Evolutionary conservation across 2,329 filamentous ascomycete species (phyloP).

Genomic region (Tolypocladium capitatum): DNA sequence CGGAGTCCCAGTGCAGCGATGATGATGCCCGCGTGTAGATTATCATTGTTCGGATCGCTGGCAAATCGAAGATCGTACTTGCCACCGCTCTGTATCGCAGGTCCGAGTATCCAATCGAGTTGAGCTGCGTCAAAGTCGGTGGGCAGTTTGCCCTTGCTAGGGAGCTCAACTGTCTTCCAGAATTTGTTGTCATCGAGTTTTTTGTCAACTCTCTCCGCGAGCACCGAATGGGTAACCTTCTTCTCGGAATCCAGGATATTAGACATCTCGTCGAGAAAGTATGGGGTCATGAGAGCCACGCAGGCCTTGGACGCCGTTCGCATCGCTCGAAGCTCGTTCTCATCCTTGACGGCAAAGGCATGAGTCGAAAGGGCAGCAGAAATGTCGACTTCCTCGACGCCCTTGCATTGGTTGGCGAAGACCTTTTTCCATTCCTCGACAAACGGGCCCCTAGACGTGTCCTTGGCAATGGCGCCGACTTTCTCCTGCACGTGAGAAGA

Average conservation of each 20-base stretch:
- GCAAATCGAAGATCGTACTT: slow-evolving; percentile 83
- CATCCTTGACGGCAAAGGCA: slow-evolving; percentile 87
- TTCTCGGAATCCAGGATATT: slow-evolving; percentile 91
- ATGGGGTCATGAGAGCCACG: slow-evolving; percentile 87
- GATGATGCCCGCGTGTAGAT: slow-evolving; percentile 84
- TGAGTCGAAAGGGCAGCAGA: slow-evolving; percentile 66
- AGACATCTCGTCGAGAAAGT: slow-evolving; percentile 97
- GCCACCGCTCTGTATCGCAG: slow-evolving; percentile 87
- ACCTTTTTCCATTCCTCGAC: slow-evolving; percentile 91
- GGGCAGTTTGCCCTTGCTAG: slow-evolving; percentile 62
- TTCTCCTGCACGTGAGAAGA: slow-evolving; percentile 52
- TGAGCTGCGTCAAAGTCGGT: slow-evolving; percentile 76
- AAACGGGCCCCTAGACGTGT: slow-evolving; percentile 74
- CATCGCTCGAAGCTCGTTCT: slow-evolving; percentile 85
- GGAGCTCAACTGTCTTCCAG: slow-evolving; percentile 67
- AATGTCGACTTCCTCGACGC: slow-evolving; percentile 80
- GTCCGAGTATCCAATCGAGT: slow-evolving; percentile 87
- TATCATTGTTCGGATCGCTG: slow-evolving; percentile 65
- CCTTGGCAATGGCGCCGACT: slow-evolving; percentile 75
- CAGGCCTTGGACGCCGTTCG: slow-evolving; percentile 89
- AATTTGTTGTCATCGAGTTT: slow-evolving; percentile 93
- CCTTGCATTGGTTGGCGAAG: slow-evolving; percentile 66
- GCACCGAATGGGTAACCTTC: slow-evolving; percentile 79
- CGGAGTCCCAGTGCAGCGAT: slow-evolving; percentile 82
- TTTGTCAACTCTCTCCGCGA: slow-evolving; percentile 76